phyloP scores from a whole-genome alignment of 2,329 filamentous ascomycete species.

The Hortaea werneckii region DNA sequence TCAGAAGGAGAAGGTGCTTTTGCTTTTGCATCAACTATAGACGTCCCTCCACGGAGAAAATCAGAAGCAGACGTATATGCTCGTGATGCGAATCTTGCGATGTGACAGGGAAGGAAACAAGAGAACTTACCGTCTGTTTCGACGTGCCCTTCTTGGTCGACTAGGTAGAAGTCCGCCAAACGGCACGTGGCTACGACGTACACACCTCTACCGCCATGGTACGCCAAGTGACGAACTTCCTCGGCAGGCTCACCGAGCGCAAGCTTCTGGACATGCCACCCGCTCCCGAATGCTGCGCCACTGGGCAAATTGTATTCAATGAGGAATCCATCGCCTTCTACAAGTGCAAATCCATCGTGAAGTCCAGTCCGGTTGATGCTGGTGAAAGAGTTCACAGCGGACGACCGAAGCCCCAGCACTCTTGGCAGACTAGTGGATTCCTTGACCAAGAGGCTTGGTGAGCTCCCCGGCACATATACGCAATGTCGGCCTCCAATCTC shows the following conservation, averaged over 20 bases:
- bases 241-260: conserved; percentile 32
- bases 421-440: conserved; percentile 67
- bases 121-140: conserved; percentile 55
- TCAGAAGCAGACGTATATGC: conserved; percentile 17
- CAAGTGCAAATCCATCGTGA: conserved; percentile 67
- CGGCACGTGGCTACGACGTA: conserved; percentile 68
- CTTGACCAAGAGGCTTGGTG: conserved; percentile 73
- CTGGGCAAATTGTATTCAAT: conserved; percentile 62
- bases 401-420: conserved; percentile 32
- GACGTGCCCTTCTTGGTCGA: conserved; percentile 72
- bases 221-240: conserved; percentile 63
- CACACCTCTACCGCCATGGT: conserved; percentile 62
- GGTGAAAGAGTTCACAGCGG: conserved; percentile 43
- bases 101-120: not conserved
- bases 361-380: conserved; percentile 68
- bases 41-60: conserved; percentile 13
- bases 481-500: conserved; percentile 67
- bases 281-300: conserved; percentile 61
- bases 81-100: conserved; percentile 10
- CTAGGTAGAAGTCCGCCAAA: conserved; percentile 65
- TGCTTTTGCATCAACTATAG: conserved; percentile 20
- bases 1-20: conserved; percentile 6
- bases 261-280: conserved; percentile 65
- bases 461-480: conserved; percentile 71
- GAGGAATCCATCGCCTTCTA: conserved; percentile 48